Conservation (phyloP, 352 stramenopile species). For the Globisporangium cederbergense region DNA sequence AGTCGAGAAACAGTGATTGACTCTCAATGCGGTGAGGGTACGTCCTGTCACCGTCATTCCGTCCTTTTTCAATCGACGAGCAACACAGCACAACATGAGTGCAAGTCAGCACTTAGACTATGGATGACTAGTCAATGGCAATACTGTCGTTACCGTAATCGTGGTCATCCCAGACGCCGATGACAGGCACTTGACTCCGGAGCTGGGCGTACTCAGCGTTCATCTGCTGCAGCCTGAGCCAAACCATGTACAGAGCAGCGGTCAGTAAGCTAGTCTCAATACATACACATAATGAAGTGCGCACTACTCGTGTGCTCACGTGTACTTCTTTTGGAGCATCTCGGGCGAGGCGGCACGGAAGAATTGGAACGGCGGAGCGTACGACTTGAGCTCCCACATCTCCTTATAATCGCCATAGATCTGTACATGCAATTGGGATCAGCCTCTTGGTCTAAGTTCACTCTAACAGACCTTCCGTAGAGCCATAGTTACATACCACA, state of each 20-base stretch:
- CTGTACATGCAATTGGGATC: slow-evolving; percentile 16
- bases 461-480: background rate
- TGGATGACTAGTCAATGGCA: background rate
- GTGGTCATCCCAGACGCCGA: slow-evolving; percentile 86
- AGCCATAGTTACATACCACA: slow-evolving; percentile 35
- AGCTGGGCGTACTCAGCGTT: slow-evolving; percentile 62
- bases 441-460: background rate
- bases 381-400: slow-evolving; percentile 36
- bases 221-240: slow-evolving; percentile 41
- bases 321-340: slow-evolving; percentile 55
- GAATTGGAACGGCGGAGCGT: slow-evolving; percentile 40
- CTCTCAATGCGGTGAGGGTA: slow-evolving; percentile 68
- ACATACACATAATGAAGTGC: background rate
- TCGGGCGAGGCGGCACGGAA: slow-evolving; percentile 46
- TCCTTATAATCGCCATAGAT: slow-evolving; percentile 77
- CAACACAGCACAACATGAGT: background rate
- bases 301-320: slow-evolving; percentile 22
- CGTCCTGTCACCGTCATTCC: slow-evolving; percentile 75
- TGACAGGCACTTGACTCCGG: slow-evolving; percentile 51
- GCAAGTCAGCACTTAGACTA: background rate
- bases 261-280: too few species aligned
- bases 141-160: slow-evolving; percentile 61
- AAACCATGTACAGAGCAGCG: background rate
- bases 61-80: background rate
- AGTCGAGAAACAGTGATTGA: slow-evolving; percentile 81